Conservation (phyloP, 805 yeast genomes). For the Candida odintsovae region DNA sequence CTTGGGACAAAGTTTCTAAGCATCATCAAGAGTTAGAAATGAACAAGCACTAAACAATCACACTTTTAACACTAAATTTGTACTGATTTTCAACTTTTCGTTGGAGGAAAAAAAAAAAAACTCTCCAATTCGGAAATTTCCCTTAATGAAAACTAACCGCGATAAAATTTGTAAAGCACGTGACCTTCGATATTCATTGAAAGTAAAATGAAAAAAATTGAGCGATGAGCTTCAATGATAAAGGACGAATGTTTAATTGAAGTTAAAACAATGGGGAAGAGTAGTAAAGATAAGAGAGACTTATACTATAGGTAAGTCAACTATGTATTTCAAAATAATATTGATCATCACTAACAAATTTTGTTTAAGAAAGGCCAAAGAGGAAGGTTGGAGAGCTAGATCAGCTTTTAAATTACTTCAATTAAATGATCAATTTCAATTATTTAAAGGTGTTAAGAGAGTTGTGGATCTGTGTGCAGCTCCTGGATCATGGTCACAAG, state of each 20-base stretch:
- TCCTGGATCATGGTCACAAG: constrained; percentile 98
- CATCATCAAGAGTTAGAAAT: not conserved
- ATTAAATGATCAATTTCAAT: constrained; percentile 82
- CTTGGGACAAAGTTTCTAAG: constrained; percentile 4
- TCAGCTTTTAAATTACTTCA: constrained; percentile 94
- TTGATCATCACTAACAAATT: constrained; percentile 10
- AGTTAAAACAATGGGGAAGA: constrained; percentile 69
- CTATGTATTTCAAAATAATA: not conserved
- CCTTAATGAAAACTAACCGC: too few relatives aligned
- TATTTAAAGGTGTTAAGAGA: constrained; percentile 60
- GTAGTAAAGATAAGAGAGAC: constrained; percentile 92
- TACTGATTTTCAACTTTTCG: not conserved
- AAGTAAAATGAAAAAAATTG: not conserved
- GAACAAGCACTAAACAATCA: not conserved
- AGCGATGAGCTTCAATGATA: not conserved
- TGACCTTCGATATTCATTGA: not conserved
- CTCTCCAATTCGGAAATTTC: not conserved
- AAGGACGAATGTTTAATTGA: not conserved
- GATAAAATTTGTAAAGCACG: too few relatives aligned
- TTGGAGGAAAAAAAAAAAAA: not conserved
- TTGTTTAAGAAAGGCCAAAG: constrained; percentile 74
- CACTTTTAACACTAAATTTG: not conserved
- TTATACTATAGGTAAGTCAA: constrained; percentile 52
- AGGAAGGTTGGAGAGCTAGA: constrained; percentile 96
- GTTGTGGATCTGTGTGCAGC: constrained; percentile 98